Evolutionary conservation across 441 rosid genomes (phyloP).

Genomic region (Adansonia rubrostipa): DNA sequence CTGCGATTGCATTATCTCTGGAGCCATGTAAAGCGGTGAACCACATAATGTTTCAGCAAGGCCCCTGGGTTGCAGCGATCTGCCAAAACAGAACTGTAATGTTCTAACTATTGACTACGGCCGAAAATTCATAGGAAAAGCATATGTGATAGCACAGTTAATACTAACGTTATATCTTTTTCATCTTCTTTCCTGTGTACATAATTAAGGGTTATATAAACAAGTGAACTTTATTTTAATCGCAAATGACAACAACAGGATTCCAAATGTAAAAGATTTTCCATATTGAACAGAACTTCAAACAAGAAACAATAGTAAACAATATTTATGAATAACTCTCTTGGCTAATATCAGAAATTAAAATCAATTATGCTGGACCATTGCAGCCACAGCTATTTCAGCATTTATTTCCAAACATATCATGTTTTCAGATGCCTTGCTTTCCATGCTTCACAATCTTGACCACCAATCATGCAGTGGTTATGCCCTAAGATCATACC

Average conservation of each 20-base stretch:
- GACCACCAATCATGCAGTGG: neutral
- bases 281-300: neutral
- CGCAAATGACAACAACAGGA: neutral
- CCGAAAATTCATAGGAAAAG: slow-evolving; percentile 2
- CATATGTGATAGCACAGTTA: neutral
- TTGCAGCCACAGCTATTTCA: neutral
- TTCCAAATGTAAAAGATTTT: neutral
- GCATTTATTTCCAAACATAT: neutral
- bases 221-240: slow-evolving; percentile 2
- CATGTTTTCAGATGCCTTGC: neutral
- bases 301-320: neutral
- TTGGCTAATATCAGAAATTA: neutral
- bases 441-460: neutral
- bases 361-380: too few relatives aligned
- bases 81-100: slow-evolving; percentile 15
- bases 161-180: neutral
- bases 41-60: slow-evolving; percentile 16
- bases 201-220: slow-evolving; percentile 1
- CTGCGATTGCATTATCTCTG: too few relatives aligned
- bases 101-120: slow-evolving; percentile 12
- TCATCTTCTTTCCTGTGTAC: neutral
- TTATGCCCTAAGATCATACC: neutral
- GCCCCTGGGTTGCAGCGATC: slow-evolving; percentile 12
- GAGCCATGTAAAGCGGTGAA: neutral
- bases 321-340: neutral